Evolutionary conservation across 495 filamentous ascomycete genomes (phyloP).

Genomic region (Neohortaea acidophila): DNA sequence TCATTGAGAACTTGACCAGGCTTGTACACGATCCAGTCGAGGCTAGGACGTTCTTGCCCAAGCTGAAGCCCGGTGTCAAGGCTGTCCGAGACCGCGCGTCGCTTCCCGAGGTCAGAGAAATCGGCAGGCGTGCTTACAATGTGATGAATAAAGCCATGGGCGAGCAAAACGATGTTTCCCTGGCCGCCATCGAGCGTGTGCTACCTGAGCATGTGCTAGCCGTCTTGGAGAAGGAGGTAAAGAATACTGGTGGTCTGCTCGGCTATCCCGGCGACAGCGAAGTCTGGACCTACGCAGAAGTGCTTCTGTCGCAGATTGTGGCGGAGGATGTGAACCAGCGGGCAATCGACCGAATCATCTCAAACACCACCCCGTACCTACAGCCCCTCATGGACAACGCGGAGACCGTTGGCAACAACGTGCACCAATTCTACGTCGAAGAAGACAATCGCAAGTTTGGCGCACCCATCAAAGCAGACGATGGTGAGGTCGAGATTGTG

Average conservation of each 20-base stretch:
- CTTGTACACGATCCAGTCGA: constrained; percentile 95
- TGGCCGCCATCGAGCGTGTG: constrained; percentile 48
- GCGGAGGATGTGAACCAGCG: constrained; percentile 80
- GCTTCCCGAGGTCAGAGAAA: constrained; percentile 82
- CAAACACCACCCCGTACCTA: constrained; percentile 57
- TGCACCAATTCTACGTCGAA: constrained; percentile 56
- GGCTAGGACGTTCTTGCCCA: constrained; percentile 88
- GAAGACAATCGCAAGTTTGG: constrained; percentile 82
- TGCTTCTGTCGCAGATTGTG: constrained; percentile 72
- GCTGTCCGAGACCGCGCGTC: constrained; percentile 73
- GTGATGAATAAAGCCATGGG: constrained; percentile 93
- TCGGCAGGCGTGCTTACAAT: constrained; percentile 64
- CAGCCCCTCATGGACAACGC: constrained; percentile 47
- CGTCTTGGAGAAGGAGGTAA: constrained; percentile 58
- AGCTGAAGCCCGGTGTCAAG: constrained; percentile 88
- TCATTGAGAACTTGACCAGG: constrained; percentile 98
- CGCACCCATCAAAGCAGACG: constrained; percentile 66
- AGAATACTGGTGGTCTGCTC: constrained; percentile 47
- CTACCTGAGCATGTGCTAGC: constrained; percentile 60
- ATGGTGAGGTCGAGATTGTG: constrained; percentile 83
- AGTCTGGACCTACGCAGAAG: constrained; percentile 50
- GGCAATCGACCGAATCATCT: constrained; percentile 52
- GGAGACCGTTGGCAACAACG: constrained; percentile 44
- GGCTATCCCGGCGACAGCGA: constrained; percentile 43
- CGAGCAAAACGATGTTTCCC: constrained; percentile 39